phyloP scores from a whole-genome alignment of 352 stramenopile species.

The Phytophthora pistaciae region DNA sequence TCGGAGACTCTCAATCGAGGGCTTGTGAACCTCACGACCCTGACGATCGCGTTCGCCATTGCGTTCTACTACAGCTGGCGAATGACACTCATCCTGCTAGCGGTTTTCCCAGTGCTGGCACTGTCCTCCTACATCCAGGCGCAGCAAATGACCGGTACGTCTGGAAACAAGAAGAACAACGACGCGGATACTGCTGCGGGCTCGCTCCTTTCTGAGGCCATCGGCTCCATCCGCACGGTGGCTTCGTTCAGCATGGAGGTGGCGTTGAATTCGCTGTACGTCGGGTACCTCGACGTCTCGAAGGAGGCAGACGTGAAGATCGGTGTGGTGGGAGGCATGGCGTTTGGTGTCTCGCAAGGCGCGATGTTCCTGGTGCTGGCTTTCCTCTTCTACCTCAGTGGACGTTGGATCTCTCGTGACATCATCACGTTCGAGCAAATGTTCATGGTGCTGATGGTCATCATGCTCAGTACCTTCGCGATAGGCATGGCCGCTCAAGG shows the following conservation, averaged over 20 bases:
- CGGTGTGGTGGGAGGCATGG: constrained; percentile 63
- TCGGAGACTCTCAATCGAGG: constrained; percentile 70
- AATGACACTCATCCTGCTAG: constrained; percentile 62
- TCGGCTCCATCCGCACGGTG: constrained; percentile 62
- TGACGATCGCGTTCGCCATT: constrained; percentile 54
- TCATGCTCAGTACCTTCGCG: constrained; percentile 64
- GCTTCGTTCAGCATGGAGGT: constrained; percentile 69
- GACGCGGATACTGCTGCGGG: constrained; percentile 58
- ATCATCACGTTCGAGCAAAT: constrained; percentile 78
- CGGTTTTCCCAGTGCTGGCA: constrained; percentile 40
- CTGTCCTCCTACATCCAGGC: constrained; percentile 39
- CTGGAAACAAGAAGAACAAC: constrained; percentile 58
- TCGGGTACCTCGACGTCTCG: constrained; percentile 42
- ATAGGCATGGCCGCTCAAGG: constrained; percentile 49
- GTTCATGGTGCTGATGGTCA: constrained; percentile 77
- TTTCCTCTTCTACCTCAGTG: constrained; percentile 81
- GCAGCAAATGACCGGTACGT: constrained; percentile 39
- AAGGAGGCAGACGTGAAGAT: constrained; percentile 48
- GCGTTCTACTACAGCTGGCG: constrained; percentile 71
- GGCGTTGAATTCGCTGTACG: constrained; percentile 42
- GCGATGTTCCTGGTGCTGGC: constrained; percentile 73
- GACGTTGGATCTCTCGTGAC: constrained; percentile 55
- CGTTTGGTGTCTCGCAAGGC: constrained; percentile 74
- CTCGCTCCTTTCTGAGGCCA: constrained; percentile 49
- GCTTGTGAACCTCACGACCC: constrained; percentile 59